Evolutionary conservation across 768 basidiomycete genomes (phyloP).

Genomic region (Tulasnella sp.): DNA sequence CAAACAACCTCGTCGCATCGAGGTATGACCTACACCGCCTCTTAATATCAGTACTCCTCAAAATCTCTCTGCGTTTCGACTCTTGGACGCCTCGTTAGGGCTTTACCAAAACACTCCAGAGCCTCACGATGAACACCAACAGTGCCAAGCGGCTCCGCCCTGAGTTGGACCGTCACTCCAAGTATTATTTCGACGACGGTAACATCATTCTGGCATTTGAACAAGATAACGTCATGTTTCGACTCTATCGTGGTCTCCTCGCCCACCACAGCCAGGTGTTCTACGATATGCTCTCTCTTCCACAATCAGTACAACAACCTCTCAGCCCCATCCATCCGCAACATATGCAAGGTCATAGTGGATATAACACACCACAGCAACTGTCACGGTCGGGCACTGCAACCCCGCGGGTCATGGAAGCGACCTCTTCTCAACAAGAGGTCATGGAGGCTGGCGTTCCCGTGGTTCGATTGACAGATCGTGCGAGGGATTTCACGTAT

Average conservation of each 20-base stretch:
- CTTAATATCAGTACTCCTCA: too few species aligned
- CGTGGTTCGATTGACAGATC: conserved; percentile 6
- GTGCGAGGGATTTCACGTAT: neutral
- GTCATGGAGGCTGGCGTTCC: neutral
- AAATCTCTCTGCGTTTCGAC: too few species aligned
- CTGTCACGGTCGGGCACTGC: neutral
- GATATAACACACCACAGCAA: neutral
- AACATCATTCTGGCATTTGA: conserved; percentile 11
- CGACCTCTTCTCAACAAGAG: neutral
- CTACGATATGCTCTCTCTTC: conserved; percentile 1
- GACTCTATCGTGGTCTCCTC: conserved; percentile 8
- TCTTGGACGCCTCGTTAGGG: too few species aligned
- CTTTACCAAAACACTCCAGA: too few species aligned
- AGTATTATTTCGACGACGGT: conserved; percentile 10
- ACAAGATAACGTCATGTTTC: neutral
- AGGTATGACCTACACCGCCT: too few species aligned
- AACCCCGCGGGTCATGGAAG: neutral
- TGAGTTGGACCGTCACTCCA: neutral
- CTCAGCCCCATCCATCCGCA: neutral
- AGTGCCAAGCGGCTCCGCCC: too few species aligned
- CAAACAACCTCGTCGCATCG: too few species aligned
- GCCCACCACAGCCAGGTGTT: conserved; percentile 9
- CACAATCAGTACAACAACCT: neutral
- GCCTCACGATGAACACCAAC: too few species aligned
- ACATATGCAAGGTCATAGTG: neutral